Evolutionary conservation across 164 flowering plant genomes (phyloP), one percentile per base, ranked within the genome.

Genomic region (Piper longum): DNA sequence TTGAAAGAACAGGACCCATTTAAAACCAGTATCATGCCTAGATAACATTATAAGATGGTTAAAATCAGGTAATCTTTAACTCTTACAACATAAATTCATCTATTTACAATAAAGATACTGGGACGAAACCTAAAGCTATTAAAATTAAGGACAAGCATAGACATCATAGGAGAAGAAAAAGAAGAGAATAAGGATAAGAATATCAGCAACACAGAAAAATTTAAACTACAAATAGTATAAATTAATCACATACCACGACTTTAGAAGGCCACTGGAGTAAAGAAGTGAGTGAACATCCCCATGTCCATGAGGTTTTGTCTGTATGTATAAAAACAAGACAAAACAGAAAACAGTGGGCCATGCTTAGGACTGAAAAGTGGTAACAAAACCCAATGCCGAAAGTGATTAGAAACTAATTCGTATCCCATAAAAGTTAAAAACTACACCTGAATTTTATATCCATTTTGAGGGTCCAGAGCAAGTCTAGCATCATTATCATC

Each of bases 291-390:
- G 99, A 65, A 95, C 99, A 79, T 95, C 99, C 43, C 99, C 99
- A 76, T 95, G 99, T 56, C 99, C 99, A 75, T 91, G 99, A 70
- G 99, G 99, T 78, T 95, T 95, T 62, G 99, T 95, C 99, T 95
- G 61, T 40, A 5, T 14, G 14, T 48, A 66, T 64, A 43, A 73
- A 41, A 48, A 40, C 71, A 26, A 61, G 41, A 62, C 43, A 13
- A 7, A 41, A 39, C 44, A 60, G 4, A 60, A 54, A 8, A 42
- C 44, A 12, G 13, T 8, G 42, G 39, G 41, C n/a, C 51, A n/a
- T 64, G 4, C 41, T 43, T 11, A 5, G 48, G 40, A 64, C 36
- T 26, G 2, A 26, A 26, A 26, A 48, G 7, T 48, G 48, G 52
- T 14, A 48, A 2, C 14, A 5, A 48, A 39, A 36, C 7, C 44